Percentiles rank a stretch among this genome's conserved stretches.
Evolutionary conservation across 139 green algal species (phyloP).

Genomic region (Auxenochlorella pyrenoidosa): DNA sequence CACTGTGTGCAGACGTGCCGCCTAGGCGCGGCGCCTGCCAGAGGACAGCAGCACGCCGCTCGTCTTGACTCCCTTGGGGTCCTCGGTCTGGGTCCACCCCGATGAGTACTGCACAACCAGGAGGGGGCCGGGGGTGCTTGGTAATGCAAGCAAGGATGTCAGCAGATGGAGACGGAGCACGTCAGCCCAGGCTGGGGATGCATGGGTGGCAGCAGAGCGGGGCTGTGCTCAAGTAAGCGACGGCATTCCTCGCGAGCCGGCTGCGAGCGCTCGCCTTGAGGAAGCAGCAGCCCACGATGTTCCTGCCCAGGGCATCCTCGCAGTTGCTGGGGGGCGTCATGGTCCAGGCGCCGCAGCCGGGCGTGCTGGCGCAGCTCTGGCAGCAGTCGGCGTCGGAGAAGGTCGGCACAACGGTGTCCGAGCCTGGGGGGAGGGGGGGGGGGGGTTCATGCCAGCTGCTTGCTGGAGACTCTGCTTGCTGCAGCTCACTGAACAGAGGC

Average conservation of each 20-base stretch:
- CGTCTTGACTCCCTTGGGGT: slow-evolving; percentile 6
- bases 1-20: too few relatives aligned
- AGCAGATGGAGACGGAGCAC: neutral
- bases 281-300: slow-evolving; percentile 21
- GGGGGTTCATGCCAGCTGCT: neutral
- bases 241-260: too few relatives aligned
- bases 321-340: slow-evolving; percentile 4
- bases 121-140: too few relatives aligned
- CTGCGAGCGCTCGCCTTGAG: neutral
- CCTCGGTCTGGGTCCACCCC: slow-evolving; percentile 7
- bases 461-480: too few relatives aligned
- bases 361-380: neutral
- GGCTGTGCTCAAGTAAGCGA: neutral
- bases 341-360: slow-evolving; percentile 14
- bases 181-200: neutral
- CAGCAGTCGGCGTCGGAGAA: slow-evolving; percentile 25
- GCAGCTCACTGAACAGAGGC: neutral
- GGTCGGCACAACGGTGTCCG: neutral
- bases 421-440: neutral
- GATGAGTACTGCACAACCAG: neutral
- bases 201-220: neutral
- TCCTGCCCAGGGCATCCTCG: neutral
- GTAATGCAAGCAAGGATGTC: too few relatives aligned
- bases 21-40: neutral
- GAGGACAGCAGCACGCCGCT: neutral